Evolutionary conservation across 73 alveolate species (phyloP).

Genomic region (Loxodes magnus): DNA sequence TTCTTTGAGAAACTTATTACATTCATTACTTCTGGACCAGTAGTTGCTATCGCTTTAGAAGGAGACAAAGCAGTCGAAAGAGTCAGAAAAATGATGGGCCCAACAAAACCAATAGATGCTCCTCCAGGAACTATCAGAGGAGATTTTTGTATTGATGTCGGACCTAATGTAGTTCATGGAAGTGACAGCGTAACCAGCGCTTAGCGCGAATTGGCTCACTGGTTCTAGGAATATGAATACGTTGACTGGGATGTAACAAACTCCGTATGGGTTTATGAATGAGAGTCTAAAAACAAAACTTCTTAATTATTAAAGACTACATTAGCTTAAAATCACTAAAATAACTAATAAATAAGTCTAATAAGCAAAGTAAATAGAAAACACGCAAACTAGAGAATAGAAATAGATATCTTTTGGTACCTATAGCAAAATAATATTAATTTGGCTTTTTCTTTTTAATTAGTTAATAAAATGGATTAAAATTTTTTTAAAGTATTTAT

Average conservation of each 20-base stretch:
- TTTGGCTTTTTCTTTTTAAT: too few species aligned
- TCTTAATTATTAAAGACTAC: too few species aligned
- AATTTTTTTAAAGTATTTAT: constrained; percentile 1
- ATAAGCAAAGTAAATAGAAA: too few species aligned
- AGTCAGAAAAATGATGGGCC: constrained; percentile 92
- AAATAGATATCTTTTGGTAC: too few species aligned
- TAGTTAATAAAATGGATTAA: neutral
- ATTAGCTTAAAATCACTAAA: too few species aligned
- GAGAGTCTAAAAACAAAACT: constrained; percentile 8
- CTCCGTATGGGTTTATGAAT: constrained; percentile 89
- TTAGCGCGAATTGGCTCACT: constrained; percentile 83
- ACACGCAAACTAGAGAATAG: too few species aligned
- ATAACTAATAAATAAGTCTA: too few species aligned
- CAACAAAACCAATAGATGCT: constrained; percentile 87
- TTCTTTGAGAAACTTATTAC: constrained; percentile 84
- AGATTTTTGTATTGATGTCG: constrained; percentile 89
- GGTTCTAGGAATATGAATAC: constrained; percentile 90
- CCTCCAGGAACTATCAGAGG: constrained; percentile 98
- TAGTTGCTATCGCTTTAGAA: constrained; percentile 97
- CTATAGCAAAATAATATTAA: too few species aligned
- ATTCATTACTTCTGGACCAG: constrained; percentile 93
- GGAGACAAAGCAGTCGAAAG: constrained; percentile 84
- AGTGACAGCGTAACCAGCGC: constrained; percentile 91
- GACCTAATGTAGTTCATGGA: constrained; percentile 95
- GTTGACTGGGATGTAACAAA: constrained; percentile 64